These are phyloP conservation scores for Plasmodium knowlesi DNA, from an alignment of 169 alveolate genomes.

Conservation along the genomic window DNA sequence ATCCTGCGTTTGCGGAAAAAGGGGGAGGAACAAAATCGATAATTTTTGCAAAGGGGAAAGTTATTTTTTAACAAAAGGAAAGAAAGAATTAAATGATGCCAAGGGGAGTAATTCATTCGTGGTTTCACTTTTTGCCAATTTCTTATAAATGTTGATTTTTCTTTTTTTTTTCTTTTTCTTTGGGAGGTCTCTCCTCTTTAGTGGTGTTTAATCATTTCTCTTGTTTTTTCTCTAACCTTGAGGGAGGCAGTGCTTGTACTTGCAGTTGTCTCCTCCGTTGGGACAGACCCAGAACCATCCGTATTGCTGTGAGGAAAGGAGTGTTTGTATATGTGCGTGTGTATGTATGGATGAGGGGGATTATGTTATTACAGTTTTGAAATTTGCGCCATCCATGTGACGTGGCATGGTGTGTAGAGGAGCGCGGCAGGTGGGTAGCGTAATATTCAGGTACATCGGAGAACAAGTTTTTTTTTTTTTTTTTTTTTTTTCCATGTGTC, in stretches of 20 bases:
- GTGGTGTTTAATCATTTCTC: constrained; percentile 28
- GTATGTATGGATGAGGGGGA: neutral
- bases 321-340: neutral
- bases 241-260: constrained; percentile 98
- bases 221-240: constrained; percentile 91
- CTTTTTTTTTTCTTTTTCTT: neutral
- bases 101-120: neutral
- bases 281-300: constrained; percentile 99
- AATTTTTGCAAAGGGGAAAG: too few relatives aligned
- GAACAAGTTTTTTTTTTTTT: neutral
- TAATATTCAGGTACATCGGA: neutral
- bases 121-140: neutral
- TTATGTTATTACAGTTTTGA: neutral
- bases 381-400: neutral
- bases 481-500: neutral
- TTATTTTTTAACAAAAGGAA: neutral
- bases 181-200: neutral
- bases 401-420: neutral
- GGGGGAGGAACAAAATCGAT: too few relatives aligned
- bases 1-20: constrained; percentile 45
- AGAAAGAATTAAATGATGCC: neutral
- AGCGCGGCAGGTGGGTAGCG: neutral
- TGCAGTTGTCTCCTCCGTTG: constrained; percentile 98
- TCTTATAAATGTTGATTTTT: neutral
- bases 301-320: constrained; percentile 87